Evolutionary conservation across 169 alveolate species (phyloP).

Genomic region (Eimeria falciformis): DNA sequence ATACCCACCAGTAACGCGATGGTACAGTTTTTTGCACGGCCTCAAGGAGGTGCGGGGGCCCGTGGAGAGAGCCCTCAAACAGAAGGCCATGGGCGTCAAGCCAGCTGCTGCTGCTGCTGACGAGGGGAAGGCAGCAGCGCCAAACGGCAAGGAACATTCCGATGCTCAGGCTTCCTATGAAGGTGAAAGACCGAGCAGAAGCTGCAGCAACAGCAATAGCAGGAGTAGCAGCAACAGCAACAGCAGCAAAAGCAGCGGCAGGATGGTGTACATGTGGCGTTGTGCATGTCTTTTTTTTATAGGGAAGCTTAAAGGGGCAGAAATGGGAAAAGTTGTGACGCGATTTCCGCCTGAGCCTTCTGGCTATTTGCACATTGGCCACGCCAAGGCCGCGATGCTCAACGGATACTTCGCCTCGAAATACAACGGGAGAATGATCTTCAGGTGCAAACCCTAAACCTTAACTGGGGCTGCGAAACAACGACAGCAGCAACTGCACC

Average conservation of each 20-base stretch:
- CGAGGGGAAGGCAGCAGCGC: not conserved
- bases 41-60: slow-evolving; percentile 23
- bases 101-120: not conserved
- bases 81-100: not conserved
- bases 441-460: slow-evolving; percentile 85
- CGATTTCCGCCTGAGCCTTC: slow-evolving; percentile 99
- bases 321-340: slow-evolving; percentile 97
- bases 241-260: not conserved
- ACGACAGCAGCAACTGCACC: not conserved
- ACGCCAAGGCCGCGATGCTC: slow-evolving; percentile 98
- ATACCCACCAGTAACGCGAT: slow-evolving; percentile 2
- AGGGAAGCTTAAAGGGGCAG: slow-evolving; percentile 91
- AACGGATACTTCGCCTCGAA: slow-evolving; percentile 96
- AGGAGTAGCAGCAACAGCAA: slow-evolving; percentile 18
- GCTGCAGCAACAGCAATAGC: not conserved
- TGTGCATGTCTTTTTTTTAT: not conserved
- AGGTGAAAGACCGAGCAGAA: slow-evolving; percentile 8
- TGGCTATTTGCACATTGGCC: slow-evolving; percentile 99
- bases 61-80: slow-evolving; percentile 1
- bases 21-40: slow-evolving; percentile 41
- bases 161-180: not conserved
- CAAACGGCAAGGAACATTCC: not conserved
- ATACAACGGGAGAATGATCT: slow-evolving; percentile 96
- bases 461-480: not conserved
- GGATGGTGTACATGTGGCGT: not conserved